Evolutionary conservation across 2,329 filamentous ascomycete species (phyloP).

Genomic region (Corynespora cassiicola): DNA sequence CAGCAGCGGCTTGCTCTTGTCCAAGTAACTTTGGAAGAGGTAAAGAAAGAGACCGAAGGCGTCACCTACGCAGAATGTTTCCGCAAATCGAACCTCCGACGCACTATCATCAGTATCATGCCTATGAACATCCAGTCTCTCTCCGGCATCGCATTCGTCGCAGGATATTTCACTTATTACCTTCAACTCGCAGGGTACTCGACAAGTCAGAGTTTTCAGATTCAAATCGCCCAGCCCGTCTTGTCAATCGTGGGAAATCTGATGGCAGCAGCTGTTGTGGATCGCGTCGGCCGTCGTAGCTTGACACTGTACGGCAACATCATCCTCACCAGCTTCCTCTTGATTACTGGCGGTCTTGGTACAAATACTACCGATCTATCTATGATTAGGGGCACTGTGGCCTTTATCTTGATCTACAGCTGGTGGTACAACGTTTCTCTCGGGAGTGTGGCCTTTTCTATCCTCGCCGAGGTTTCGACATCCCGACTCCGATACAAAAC

Average conservation of each 20-base stretch:
- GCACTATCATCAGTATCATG: conserved; percentile 71
- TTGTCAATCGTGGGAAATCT: conserved; percentile 68
- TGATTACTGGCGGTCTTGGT: conserved; percentile 7
- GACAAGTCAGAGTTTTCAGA: conserved; percentile 43
- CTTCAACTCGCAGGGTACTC: conserved; percentile 50
- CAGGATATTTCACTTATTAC: conserved; percentile 51
- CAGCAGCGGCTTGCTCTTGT: conserved; percentile 12
- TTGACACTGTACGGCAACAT: conserved; percentile 7
- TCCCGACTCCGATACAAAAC: conserved; percentile 80
- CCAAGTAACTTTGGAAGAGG: conserved; percentile 38
- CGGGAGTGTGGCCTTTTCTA: conserved; percentile 83
- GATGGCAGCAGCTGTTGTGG: too few species aligned
- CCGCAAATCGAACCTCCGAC: conserved; percentile 74
- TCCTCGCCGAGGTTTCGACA: conserved; percentile 80
- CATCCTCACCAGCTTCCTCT: conserved; percentile 6
- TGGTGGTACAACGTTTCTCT: conserved; percentile 82
- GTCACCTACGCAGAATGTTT: conserved; percentile 82
- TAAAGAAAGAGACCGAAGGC: conserved; percentile 54
- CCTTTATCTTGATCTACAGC: conserved; percentile 43
- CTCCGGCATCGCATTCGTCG: conserved; percentile 26
- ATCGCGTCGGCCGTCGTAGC: conserved; percentile 7
- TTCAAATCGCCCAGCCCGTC: conserved; percentile 59
- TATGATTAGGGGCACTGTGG: conserved; percentile 46
- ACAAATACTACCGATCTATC: not conserved
- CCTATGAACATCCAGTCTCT: conserved; percentile 51